These are phyloP conservation scores for Lipomyces lipofer DNA, from an alignment of 805 yeast genomes.

Conservation along the genomic window DNA sequence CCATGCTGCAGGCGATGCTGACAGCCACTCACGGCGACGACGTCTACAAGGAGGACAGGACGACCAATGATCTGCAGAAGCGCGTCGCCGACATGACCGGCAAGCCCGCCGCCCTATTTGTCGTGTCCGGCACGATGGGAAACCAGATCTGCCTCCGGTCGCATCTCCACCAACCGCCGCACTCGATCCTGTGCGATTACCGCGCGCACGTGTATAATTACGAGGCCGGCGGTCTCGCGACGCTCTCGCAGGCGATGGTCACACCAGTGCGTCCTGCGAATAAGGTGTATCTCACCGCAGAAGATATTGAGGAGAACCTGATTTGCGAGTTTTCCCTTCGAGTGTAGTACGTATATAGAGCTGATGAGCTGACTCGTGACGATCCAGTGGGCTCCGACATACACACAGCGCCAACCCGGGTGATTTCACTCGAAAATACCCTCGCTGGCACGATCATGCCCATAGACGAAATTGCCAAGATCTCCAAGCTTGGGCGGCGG, in stretches of 20 bases:
- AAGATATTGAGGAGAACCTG: slow-evolving; percentile 65
- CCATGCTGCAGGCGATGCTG: slow-evolving; percentile 64
- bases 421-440: slow-evolving; percentile 86
- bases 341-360: too few relatives aligned
- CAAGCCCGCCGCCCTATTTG: slow-evolving; percentile 75
- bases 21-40: slow-evolving; percentile 75
- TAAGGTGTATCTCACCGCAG: slow-evolving; percentile 64
- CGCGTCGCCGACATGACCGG: slow-evolving; percentile 70
- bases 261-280: slow-evolving; percentile 76
- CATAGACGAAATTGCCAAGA: slow-evolving; percentile 68
- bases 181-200: slow-evolving; percentile 80
- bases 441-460: slow-evolving; percentile 82
- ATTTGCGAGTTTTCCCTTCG: slow-evolving; percentile 13
- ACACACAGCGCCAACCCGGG: slow-evolving; percentile 84
- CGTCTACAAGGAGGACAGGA: slow-evolving; percentile 81
- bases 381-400: slow-evolving; percentile 76
- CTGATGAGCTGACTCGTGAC: too few relatives aligned
- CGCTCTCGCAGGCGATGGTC: slow-evolving; percentile 89
- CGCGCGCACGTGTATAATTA: slow-evolving; percentile 79
- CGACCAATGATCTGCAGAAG: slow-evolving; percentile 63
- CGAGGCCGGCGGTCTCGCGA: slow-evolving; percentile 92
- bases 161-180: slow-evolving; percentile 77
- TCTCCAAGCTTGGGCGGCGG: slow-evolving; percentile 66
- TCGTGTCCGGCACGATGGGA: slow-evolving; percentile 87
- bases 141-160: slow-evolving; percentile 84